These are phyloP conservation scores for Colletotrichum limetticola DNA, from an alignment of 2,329 filamentous ascomycete genomes.

Conservation along the genomic window DNA sequence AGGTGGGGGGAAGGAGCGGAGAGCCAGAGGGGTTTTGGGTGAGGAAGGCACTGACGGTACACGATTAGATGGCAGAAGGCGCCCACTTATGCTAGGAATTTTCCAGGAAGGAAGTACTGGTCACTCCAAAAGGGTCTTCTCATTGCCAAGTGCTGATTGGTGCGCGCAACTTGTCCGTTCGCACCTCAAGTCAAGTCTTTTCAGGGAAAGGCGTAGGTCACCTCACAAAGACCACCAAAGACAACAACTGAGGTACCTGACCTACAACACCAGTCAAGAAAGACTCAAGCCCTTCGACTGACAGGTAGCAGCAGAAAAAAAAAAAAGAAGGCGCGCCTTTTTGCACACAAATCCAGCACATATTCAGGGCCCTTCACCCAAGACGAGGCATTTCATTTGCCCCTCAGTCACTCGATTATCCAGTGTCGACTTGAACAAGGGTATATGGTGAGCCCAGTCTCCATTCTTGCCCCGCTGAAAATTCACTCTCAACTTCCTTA, in stretches of 20 bases:
- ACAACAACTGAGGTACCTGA: neutral
- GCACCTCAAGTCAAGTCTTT: neutral
- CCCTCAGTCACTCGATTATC: neutral
- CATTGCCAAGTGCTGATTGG: conserved; percentile 10
- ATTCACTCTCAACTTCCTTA: conserved; percentile 5
- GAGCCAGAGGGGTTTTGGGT: neutral
- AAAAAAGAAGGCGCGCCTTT: conserved; percentile 15
- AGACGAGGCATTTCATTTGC: neutral
- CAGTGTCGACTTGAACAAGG: neutral
- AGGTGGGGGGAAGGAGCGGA: neutral
- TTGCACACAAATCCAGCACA: neutral
- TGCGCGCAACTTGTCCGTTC: neutral
- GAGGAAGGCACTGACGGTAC: neutral
- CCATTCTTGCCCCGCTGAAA: conserved; percentile 27
- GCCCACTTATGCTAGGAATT: neutral
- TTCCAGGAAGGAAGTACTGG: neutral
- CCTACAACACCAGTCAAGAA: neutral
- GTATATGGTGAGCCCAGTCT: neutral
- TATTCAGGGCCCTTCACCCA: neutral
- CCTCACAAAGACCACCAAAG: conserved; percentile 6
- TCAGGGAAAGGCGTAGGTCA: conserved; percentile 6
- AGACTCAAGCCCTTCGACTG: conserved; percentile 12
- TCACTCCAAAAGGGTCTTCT: neutral
- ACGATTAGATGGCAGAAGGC: conserved; percentile 23
- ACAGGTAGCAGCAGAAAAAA: neutral